phyloP scores from a whole-genome alignment of 495 filamentous ascomycete species.

The Usnea hakonensis region DNA sequence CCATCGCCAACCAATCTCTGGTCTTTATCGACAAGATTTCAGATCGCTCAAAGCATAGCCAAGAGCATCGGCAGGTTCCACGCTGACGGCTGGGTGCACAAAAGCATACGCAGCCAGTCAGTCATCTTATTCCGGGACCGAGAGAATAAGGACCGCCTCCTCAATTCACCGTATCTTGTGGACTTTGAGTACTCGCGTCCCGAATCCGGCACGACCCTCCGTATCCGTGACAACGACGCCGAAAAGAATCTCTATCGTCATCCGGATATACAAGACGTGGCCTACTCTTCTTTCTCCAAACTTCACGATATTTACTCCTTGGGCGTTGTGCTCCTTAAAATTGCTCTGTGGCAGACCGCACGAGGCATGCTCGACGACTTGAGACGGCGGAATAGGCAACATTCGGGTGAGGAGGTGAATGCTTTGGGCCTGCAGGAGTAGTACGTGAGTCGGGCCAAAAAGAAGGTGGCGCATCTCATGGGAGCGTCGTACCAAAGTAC shows the following conservation, averaged over 20 bases:
- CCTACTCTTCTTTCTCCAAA: constrained; percentile 22
- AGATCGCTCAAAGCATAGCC: neutral
- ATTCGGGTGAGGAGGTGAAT: too few species aligned
- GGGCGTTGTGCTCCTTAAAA: constrained; percentile 34
- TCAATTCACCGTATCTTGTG: neutral
- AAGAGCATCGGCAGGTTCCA: neutral
- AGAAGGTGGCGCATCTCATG: too few species aligned
- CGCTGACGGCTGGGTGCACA: neutral
- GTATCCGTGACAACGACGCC: neutral
- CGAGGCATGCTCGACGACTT: too few species aligned
- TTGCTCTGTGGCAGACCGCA: constrained; percentile 31
- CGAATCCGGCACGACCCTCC: neutral
- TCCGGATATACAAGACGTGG: constrained; percentile 24
- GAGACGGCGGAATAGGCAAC: too few species aligned
- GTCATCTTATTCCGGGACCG: neutral
- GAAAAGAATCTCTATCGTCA: constrained; percentile 24
- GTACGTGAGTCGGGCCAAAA: too few species aligned
- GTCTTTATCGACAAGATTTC: neutral
- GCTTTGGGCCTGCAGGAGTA: too few species aligned
- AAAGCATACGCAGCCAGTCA: neutral
- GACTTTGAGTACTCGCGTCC: neutral
- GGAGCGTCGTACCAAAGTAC: too few species aligned
- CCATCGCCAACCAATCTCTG: neutral
- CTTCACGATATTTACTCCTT: constrained; percentile 35
- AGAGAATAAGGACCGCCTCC: neutral